phyloP scores from a whole-genome alignment of 2,329 filamentous ascomycete species.

The Trichoderma sp. region DNA sequence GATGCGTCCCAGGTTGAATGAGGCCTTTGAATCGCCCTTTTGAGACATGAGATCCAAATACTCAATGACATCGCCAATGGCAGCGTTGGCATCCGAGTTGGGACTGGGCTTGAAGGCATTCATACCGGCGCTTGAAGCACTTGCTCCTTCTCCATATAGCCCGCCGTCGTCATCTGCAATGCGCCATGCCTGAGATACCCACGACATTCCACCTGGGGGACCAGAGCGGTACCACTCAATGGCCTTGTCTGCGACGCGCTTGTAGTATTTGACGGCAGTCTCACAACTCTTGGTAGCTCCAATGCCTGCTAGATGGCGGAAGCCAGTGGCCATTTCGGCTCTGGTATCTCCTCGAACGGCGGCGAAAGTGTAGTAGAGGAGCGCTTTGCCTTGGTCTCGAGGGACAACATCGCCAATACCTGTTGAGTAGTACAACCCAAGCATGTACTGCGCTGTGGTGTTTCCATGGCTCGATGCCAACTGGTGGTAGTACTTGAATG shows the following conservation, averaged over 20 bases:
- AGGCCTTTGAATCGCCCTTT: conserved; percentile 85
- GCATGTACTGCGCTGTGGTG: conserved; percentile 90
- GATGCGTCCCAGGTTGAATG: conserved; percentile 80
- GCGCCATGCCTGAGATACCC: conserved; percentile 76
- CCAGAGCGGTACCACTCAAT: conserved; percentile 86
- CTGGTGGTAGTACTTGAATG: conserved; percentile 78
- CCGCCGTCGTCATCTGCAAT: conserved; percentile 90
- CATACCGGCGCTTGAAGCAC: conserved; percentile 80
- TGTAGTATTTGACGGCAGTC: conserved; percentile 83
- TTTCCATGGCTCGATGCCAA: conserved; percentile 80
- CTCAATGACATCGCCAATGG: conserved; percentile 90
- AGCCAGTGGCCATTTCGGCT: conserved; percentile 92
- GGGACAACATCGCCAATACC: conserved; percentile 81
- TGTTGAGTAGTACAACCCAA: conserved; percentile 94
- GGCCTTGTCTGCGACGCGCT: conserved; percentile 88
- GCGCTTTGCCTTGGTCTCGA: conserved; percentile 84
- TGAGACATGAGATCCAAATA: conserved; percentile 89
- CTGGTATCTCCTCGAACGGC: conserved; percentile 79
- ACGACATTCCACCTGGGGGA: conserved; percentile 80
- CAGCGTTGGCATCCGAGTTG: conserved; percentile 79
- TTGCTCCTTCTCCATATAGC: conserved; percentile 93
- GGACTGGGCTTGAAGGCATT: conserved; percentile 74
- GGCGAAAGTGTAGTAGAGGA: conserved; percentile 93
- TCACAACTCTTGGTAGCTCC: conserved; percentile 86
- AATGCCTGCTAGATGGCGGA: conserved; percentile 82